Evolutionary conservation across 768 basidiomycete genomes (phyloP).

Genomic region (Suillus tomentosus): DNA sequence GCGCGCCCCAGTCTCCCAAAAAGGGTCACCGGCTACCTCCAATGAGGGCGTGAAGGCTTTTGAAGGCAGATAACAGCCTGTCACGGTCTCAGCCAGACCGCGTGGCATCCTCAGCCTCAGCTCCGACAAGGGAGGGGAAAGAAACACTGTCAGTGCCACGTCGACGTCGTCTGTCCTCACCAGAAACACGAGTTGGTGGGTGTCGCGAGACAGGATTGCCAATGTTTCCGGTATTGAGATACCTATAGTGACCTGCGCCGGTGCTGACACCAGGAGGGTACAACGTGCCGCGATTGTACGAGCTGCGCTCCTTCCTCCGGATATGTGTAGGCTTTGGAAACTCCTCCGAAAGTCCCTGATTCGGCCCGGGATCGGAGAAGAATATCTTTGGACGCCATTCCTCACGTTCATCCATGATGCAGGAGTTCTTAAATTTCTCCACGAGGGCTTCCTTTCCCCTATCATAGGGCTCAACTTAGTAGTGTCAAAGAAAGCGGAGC

Average conservation of each 20-base stretch:
- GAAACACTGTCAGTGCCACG: conserved; percentile 2
- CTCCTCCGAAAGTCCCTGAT: conserved; percentile 74
- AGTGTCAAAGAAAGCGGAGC: conserved; percentile 10
- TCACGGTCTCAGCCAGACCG: background rate
- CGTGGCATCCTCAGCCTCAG: conserved; percentile 1
- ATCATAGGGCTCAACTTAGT: conserved; percentile 12
- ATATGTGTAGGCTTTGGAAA: conserved; percentile 85
- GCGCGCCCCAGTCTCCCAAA: background rate
- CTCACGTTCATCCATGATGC: conserved; percentile 86
- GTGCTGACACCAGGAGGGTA: conserved; percentile 52
- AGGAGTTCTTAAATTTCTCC: conserved; percentile 90
- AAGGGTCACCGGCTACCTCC: background rate
- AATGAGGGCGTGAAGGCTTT: background rate
- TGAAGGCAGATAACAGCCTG: background rate
- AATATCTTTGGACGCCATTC: conserved; percentile 86
- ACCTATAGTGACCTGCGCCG: conserved; percentile 29
- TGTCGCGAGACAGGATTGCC: conserved; percentile 19
- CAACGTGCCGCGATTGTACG: conserved; percentile 72
- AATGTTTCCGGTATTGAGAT: conserved; percentile 24
- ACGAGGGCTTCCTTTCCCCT: conserved; percentile 90
- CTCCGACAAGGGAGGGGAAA: conserved; percentile 6
- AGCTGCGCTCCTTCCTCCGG: conserved; percentile 80
- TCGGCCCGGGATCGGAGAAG: conserved; percentile 67
- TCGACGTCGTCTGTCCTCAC: conserved; percentile 8
- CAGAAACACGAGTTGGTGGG: conserved; percentile 20